These are phyloP conservation scores for Rhizophora apiculata DNA, from an alignment of 345 rosid genomes.

Conservation along the genomic window DNA sequence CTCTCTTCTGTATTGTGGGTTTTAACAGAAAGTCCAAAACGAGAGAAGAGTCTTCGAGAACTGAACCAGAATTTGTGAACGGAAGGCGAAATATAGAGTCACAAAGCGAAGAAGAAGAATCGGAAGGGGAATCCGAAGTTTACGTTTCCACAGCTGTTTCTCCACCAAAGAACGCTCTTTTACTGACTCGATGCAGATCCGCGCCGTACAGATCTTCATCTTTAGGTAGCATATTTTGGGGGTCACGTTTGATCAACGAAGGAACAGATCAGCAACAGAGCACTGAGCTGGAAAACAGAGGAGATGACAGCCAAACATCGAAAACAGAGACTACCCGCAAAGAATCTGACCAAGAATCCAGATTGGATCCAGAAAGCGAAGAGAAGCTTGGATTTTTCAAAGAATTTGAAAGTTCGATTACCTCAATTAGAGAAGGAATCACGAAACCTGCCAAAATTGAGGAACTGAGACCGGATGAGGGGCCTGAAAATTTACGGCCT, in stretches of 20 bases:
- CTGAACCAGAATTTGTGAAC: constrained; percentile 28
- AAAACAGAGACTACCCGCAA: constrained; percentile 25
- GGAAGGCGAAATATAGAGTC: constrained; percentile 16
- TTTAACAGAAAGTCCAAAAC: constrained; percentile 26
- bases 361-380: constrained; percentile 25
- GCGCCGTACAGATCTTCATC: constrained; percentile 85
- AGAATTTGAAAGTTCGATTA: constrained; percentile 25
- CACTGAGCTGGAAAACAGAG: constrained; percentile 21
- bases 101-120: constrained; percentile 18
- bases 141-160: constrained; percentile 34
- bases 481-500: constrained; percentile 22
- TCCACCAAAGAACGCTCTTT: constrained; percentile 71
- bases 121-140: constrained; percentile 25
- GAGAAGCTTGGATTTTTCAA: constrained; percentile 19
- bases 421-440: constrained; percentile 15
- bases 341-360: constrained; percentile 27
- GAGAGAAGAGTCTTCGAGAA: constrained; percentile 27
- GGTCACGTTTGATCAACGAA: constrained; percentile 45
- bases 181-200: constrained; percentile 79
- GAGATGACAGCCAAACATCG: constrained; percentile 24
- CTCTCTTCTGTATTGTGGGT: constrained; percentile 18
- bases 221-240: constrained; percentile 77
- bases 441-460: constrained; percentile 23
- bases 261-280: constrained; percentile 27
- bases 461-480: constrained; percentile 19